Evolutionary conservation across 192 early-diverging fungal genomes (phyloP).

Genomic region (Lobosporangium transversale): DNA sequence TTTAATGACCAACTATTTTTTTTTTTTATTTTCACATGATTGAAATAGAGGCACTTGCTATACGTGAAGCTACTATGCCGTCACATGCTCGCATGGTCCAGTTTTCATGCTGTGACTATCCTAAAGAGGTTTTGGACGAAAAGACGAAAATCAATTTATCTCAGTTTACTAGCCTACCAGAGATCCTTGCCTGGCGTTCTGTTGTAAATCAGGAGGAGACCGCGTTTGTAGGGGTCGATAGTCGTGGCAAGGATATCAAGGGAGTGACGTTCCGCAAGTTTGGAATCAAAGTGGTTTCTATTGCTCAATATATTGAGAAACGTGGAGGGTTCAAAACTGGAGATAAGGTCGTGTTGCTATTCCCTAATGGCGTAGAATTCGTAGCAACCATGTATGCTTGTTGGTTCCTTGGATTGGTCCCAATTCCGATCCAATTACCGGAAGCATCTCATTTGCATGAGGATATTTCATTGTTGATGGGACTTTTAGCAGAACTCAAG

Average conservation of each 20-base stretch:
- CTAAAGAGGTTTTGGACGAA: conserved; percentile 74
- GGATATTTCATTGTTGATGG: conserved; percentile 73
- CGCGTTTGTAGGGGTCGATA: conserved; percentile 69
- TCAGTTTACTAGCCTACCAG: conserved; percentile 73
- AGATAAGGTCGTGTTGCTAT: conserved; percentile 70
- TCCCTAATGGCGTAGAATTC: conserved; percentile 77
- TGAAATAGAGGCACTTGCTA: conserved; percentile 48
- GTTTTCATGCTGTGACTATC: conserved; percentile 75
- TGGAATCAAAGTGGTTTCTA: conserved; percentile 68
- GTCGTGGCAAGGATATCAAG: conserved; percentile 68
- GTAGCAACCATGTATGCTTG: conserved; percentile 80
- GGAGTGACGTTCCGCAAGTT: conserved; percentile 78
- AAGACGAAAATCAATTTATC: conserved; percentile 72
- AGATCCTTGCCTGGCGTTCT: conserved; percentile 82
- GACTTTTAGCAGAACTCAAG: conserved; percentile 69
- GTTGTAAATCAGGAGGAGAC: conserved; percentile 68
- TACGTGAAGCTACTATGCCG: conserved; percentile 42
- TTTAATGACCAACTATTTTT: background rate
- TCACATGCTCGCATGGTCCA: conserved; percentile 62
- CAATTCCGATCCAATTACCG: conserved; percentile 76
- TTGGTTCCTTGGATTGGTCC: conserved; percentile 77
- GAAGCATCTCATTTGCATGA: conserved; percentile 72
- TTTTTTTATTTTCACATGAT: background rate
- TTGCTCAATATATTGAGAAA: conserved; percentile 73
- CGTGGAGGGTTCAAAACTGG: conserved; percentile 62